Conservation (phyloP, 495 filamentous ascomycete genomes). For the Aspergillus affinis region DNA sequence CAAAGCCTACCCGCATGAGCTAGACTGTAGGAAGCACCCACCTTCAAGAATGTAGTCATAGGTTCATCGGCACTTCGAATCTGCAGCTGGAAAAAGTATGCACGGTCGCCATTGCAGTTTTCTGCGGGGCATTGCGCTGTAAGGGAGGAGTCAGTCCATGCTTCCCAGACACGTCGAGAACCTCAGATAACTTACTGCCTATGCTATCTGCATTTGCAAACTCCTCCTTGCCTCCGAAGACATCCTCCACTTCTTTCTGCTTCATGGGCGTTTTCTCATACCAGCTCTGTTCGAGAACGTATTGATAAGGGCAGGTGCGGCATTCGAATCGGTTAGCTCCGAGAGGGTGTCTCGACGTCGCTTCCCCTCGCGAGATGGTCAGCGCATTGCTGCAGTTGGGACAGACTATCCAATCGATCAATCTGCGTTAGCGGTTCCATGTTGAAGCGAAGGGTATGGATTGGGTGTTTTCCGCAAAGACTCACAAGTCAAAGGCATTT, state of each 20-base stretch:
- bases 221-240: constrained; percentile 80
- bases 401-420: constrained; percentile 62
- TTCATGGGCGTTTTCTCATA: constrained; percentile 72
- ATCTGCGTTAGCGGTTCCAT: background rate
- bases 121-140: constrained; percentile 74
- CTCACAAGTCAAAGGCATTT: constrained; percentile 47
- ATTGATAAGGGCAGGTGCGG: constrained; percentile 89
- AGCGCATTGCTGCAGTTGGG: constrained; percentile 90
- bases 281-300: constrained; percentile 66
- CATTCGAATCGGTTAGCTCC: constrained; percentile 82
- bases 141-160: constrained; percentile 12
- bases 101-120: constrained; percentile 71
- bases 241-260: constrained; percentile 83
- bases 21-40: constrained; percentile 32
- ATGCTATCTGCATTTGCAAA: constrained; percentile 90
- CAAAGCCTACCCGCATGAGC: constrained; percentile 21
- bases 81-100: constrained; percentile 94
- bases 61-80: constrained; percentile 98
- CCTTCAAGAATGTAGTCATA: constrained; percentile 95
- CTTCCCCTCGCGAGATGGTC: constrained; percentile 60
- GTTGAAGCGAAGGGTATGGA: constrained; percentile 2
- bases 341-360: constrained; percentile 42
- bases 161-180: background rate
- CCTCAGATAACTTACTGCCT: constrained; percentile 45
- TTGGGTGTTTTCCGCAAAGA: constrained; percentile 10